These are phyloP conservation scores for Penicillium canescens DNA, from an alignment of 495 filamentous ascomycete genomes.

Conservation along the genomic window DNA sequence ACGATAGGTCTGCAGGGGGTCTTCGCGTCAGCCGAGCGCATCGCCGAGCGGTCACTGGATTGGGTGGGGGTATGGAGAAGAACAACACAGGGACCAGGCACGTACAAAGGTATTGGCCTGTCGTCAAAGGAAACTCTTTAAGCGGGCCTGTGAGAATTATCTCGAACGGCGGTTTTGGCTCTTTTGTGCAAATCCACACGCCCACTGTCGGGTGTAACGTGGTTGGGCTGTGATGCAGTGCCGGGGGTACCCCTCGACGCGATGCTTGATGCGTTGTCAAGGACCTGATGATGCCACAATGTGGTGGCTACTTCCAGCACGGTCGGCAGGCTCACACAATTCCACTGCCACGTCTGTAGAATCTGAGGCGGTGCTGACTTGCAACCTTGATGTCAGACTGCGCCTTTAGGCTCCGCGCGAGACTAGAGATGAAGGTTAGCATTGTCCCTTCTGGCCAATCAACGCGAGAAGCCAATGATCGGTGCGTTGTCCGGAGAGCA, in stretches of 20 bases:
- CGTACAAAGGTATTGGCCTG: constrained; percentile 23
- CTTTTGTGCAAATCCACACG: constrained; percentile 41
- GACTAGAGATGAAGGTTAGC: constrained; percentile 33
- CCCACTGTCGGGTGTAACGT: constrained; percentile 45
- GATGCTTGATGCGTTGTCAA: constrained; percentile 52
- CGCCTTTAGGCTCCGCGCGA: constrained; percentile 17
- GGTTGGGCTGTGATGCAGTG: constrained; percentile 54
- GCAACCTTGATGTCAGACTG: constrained; percentile 28
- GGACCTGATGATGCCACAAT: constrained; percentile 28
- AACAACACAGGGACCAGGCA: constrained; percentile 29
- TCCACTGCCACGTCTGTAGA: constrained; percentile 25
- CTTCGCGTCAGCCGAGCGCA: constrained; percentile 49
- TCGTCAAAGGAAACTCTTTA: constrained; percentile 19
- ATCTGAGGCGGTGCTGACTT: constrained; percentile 35
- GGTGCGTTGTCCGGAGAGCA: constrained; percentile 31
- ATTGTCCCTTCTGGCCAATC: constrained; percentile 20
- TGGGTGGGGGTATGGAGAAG: constrained; percentile 24
- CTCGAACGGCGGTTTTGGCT: constrained; percentile 36
- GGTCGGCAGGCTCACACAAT: constrained; percentile 23
- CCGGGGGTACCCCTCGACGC: constrained; percentile 35
- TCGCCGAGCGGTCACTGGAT: constrained; percentile 47
- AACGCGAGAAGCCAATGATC: constrained; percentile 17
- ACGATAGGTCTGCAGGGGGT: constrained; percentile 40
- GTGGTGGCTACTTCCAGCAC: constrained; percentile 32
- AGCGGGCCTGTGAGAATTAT: constrained; percentile 22